A percentile compares a stretch with the other conserved stretches of the same genome.
Conservation (phyloP, 73 alveolate species). For the Stentor coeruleus region DNA sequence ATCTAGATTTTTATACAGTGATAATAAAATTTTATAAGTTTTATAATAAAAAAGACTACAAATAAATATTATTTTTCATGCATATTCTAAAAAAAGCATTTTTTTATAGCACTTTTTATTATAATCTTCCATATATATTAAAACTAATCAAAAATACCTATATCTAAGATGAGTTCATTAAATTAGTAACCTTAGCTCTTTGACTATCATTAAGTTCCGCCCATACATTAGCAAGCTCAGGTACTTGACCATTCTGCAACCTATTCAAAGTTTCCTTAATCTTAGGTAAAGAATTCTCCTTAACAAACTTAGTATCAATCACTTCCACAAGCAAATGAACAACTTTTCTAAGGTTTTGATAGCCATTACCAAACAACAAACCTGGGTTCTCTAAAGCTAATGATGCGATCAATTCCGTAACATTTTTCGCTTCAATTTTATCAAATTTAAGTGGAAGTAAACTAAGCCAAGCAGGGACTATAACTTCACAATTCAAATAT, state of each 20-base stretch:
- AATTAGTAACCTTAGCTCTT: background rate
- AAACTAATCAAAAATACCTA: background rate
- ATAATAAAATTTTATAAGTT: no score
- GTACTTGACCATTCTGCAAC: background rate
- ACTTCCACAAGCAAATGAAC: constrained; percentile 3
- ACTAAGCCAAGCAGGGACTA: constrained; percentile 43
- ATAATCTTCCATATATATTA: background rate
- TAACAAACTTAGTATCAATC: constrained; percentile 23
- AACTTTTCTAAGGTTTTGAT: constrained; percentile 6
- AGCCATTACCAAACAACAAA: background rate
- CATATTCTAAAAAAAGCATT: no score
- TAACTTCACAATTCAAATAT: background rate
- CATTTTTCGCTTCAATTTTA: constrained; percentile 49
- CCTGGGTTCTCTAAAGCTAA: background rate
- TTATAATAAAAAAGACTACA: no score
- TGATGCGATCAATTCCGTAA: constrained; percentile 50
- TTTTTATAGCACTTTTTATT: no score
- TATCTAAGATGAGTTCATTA: background rate
- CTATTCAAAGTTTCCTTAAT: background rate
- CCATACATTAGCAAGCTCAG: constrained; percentile 1
- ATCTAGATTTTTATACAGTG: no score
- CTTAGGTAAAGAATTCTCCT: background rate
- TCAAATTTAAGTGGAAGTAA: constrained; percentile 59
- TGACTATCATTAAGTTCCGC: background rate
- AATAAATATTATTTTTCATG: no score